phyloP scores from a whole-genome alignment of 2,329 filamentous ascomycete genomes.

The Alternaria rosae region DNA sequence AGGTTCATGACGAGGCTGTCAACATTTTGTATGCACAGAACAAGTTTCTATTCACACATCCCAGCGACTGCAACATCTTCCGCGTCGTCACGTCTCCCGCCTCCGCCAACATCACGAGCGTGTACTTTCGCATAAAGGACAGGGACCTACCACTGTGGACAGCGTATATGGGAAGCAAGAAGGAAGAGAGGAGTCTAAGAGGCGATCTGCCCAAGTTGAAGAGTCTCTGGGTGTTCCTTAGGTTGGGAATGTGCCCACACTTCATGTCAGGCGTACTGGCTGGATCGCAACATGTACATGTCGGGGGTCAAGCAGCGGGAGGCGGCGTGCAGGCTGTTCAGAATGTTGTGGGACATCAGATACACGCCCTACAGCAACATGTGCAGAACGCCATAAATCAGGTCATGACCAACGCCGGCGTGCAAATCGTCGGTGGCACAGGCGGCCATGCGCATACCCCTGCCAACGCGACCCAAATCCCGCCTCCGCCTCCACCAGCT shows the following conservation, averaged over 20 bases:
- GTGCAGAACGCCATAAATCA: constrained; percentile 29
- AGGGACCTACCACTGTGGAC: constrained; percentile 49
- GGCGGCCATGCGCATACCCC: constrained; percentile 5
- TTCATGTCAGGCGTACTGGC: constrained; percentile 19
- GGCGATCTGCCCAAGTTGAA: constrained; percentile 47
- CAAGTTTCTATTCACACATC: constrained; percentile 50
- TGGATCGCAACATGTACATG: background rate
- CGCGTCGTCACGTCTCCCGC: constrained; percentile 42
- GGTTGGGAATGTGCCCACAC: constrained; percentile 27
- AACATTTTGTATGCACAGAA: constrained; percentile 47
- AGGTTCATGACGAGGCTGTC: constrained; percentile 44
- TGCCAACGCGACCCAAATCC: constrained; percentile 10
- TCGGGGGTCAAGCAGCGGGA: constrained; percentile 4
- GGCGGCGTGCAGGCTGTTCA: constrained; percentile 33
- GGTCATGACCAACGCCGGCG: constrained; percentile 18
- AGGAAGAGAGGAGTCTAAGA: constrained; percentile 38
- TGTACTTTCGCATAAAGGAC: constrained; percentile 48
- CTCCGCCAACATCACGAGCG: constrained; percentile 36
- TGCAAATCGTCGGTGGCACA: constrained; percentile 5
- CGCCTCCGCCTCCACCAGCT: constrained; percentile 26
- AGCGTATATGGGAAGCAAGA: constrained; percentile 44
- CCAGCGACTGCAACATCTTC: constrained; percentile 52
- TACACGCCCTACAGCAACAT: constrained; percentile 37
- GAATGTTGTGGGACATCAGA: constrained; percentile 35
- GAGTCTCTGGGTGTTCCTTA: constrained; percentile 47